Conservation (phyloP, 345 rosid genomes). For the Arabis hirsuta region DNA sequence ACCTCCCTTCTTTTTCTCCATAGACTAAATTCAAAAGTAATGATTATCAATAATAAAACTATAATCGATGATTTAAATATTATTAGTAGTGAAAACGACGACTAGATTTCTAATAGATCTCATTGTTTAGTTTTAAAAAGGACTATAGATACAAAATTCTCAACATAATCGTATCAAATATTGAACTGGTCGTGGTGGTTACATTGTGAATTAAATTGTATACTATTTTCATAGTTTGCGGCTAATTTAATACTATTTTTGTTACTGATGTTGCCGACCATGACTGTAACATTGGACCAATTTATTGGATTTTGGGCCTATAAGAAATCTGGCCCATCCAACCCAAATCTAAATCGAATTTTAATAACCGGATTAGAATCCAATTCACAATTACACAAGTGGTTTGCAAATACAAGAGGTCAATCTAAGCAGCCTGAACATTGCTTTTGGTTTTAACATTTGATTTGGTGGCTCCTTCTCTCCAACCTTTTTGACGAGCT, state of each 20-base stretch:
- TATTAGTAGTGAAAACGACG: conserved; percentile 34
- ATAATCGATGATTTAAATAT: conserved; percentile 33
- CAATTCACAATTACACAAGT: conserved; percentile 30
- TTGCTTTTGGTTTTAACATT: conserved; percentile 54
- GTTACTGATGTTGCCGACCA: conserved; percentile 31
- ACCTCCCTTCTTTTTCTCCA: conserved; percentile 32
- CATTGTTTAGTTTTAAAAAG: conserved; percentile 18
- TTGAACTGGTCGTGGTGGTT: conserved; percentile 30
- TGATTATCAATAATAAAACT: conserved; percentile 33
- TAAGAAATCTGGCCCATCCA: conserved; percentile 20
- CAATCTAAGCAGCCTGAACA: conserved; percentile 46
- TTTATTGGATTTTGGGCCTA: conserved; percentile 1
- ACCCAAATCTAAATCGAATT: background rate
- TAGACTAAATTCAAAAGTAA: conserved; percentile 39
- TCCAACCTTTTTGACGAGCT: conserved; percentile 96
- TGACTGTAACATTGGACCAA: background rate
- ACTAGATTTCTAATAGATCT: conserved; percentile 3
- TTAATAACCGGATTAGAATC: background rate
- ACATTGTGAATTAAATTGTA: conserved; percentile 9
- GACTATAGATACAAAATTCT: conserved; percentile 20
- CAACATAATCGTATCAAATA: conserved; percentile 38
- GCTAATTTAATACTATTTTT: conserved; percentile 14
- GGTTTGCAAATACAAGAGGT: background rate
- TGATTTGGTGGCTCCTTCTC: conserved; percentile 57
- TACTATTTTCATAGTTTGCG: conserved; percentile 9